These are phyloP conservation scores for Globisporangium spinosum DNA, from an alignment of 352 stramenopile genomes.

Conservation along the genomic window DNA sequence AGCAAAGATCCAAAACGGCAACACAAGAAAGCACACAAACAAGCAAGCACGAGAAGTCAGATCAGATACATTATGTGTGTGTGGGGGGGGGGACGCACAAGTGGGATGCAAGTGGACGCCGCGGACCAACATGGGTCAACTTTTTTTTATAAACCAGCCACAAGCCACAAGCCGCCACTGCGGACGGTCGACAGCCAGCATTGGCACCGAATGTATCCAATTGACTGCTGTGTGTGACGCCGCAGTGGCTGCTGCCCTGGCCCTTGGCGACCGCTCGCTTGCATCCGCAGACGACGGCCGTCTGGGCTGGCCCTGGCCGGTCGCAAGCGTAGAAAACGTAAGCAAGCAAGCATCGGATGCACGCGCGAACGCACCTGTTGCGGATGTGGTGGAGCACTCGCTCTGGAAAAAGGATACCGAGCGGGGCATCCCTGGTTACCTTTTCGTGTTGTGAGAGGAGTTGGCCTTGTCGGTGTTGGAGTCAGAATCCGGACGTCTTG, in stretches of 20 bases:
- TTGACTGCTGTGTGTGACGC: not conserved
- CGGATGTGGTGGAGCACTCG: constrained; percentile 9
- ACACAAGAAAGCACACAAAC: not conserved
- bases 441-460: not conserved
- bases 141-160: constrained; percentile 1
- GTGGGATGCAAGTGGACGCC: not conserved
- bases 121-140: not conserved
- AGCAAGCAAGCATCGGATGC: not conserved
- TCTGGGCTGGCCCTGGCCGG: not conserved
- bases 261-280: constrained; percentile 4
- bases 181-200: not conserved
- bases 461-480: not conserved
- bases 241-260: constrained; percentile 7
- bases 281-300: not conserved
- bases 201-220: constrained; percentile 6
- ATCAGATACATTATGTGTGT: not conserved
- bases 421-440: constrained; percentile 6
- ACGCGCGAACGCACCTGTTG: constrained; percentile 14
- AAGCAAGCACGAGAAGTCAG: not conserved
- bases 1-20: not conserved
- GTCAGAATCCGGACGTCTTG: not conserved
- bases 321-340: constrained; percentile 1
- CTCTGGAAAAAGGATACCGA: constrained; percentile 15
- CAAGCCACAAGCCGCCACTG: not conserved
- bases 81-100: not conserved